Percentiles rank a stretch among this genome's conserved stretches.
phyloP scores from a whole-genome alignment of 495 filamentous ascomycete genomes.

The Cercophora newfieldiana region DNA sequence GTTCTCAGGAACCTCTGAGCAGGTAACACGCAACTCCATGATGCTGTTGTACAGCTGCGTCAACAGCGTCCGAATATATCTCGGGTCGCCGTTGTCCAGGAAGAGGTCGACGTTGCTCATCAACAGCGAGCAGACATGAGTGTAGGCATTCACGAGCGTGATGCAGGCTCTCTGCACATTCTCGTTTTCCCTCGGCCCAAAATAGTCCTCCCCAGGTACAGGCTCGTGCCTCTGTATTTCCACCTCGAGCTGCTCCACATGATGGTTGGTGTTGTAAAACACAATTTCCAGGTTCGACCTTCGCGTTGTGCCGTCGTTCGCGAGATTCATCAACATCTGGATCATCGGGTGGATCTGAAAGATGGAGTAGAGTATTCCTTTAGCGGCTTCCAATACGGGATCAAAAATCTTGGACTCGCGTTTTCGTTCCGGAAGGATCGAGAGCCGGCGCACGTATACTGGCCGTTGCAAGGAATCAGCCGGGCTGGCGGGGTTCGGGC shows the following conservation, averaged over 20 bases:
- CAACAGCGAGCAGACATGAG: constrained; percentile 69
- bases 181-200: constrained; percentile 58
- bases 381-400: constrained; percentile 74
- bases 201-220: constrained; percentile 52
- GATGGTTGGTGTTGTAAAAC: constrained; percentile 72
- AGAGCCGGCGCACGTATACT: constrained; percentile 71
- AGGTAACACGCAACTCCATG: constrained; percentile 65
- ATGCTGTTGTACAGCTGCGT: constrained; percentile 78
- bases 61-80: constrained; percentile 78
- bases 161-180: constrained; percentile 64
- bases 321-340: constrained; percentile 67
- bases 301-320: constrained; percentile 64
- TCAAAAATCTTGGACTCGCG: constrained; percentile 58
- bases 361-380: constrained; percentile 83
- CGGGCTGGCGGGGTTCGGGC: constrained; percentile 59
- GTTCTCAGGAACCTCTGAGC: constrained; percentile 27
- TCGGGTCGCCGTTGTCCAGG: constrained; percentile 70
- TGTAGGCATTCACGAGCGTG: constrained; percentile 74
- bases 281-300: constrained; percentile 74
- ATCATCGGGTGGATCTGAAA: constrained; percentile 78
- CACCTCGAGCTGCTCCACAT: constrained; percentile 72
- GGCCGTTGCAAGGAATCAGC: constrained; percentile 54
- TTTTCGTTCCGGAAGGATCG: constrained; percentile 80
- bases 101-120: constrained; percentile 69
- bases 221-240: constrained; percentile 67